Conservation (phyloP, 2,329 filamentous ascomycete genomes). For the Aspergillus quadricinctus region DNA sequence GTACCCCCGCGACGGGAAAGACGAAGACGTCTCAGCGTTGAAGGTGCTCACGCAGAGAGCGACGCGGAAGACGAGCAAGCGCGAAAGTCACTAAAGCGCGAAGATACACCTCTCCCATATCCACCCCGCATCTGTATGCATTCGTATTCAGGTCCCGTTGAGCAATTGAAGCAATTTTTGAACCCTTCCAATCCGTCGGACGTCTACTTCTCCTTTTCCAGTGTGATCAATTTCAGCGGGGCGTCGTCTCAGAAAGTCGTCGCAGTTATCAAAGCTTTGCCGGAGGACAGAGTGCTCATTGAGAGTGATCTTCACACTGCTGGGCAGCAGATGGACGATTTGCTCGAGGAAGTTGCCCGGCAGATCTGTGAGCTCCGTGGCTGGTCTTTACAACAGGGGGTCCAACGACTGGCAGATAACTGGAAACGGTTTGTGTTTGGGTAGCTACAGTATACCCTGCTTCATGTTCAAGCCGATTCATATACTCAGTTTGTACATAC, state of each 20-base stretch:
- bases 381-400: conserved; percentile 71
- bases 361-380: conserved; percentile 72
- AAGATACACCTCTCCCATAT: conserved; percentile 54
- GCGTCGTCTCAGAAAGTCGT: conserved; percentile 52
- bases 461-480: not conserved
- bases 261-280: conserved; percentile 66
- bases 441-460: conserved; percentile 7
- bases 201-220: conserved; percentile 86
- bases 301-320: conserved; percentile 89
- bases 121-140: conserved; percentile 90
- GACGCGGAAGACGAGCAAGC: conserved; percentile 23
- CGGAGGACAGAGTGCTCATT: conserved; percentile 72
- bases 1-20: conserved; percentile 47
- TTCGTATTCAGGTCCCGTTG: conserved; percentile 77
- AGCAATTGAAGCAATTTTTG: conserved; percentile 74
- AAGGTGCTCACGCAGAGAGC: conserved; percentile 27
- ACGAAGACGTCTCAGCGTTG: conserved; percentile 29
- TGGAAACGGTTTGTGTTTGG: conserved; percentile 76
- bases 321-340: conserved; percentile 72
- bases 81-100: not conserved
- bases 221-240: conserved; percentile 70
- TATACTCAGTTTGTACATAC: not conserved
- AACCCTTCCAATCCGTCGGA: conserved; percentile 66
- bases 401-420: conserved; percentile 64
- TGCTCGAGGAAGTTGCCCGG: conserved; percentile 70